Evolutionary conservation across 768 basidiomycete species (phyloP).

Genomic region (Mycena albidolilacea): DNA sequence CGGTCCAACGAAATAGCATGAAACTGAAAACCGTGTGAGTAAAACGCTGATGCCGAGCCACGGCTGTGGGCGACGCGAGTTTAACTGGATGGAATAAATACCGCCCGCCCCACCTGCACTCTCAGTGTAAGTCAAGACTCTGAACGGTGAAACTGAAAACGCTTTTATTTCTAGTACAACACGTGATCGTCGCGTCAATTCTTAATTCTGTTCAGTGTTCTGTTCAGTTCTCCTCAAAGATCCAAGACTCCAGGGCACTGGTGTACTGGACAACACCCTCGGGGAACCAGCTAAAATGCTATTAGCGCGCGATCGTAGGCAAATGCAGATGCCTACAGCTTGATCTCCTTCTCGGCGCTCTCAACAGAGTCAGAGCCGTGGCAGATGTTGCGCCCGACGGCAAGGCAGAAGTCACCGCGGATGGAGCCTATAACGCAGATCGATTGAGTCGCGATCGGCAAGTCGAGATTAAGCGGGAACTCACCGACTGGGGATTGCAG

Average conservation of each 20-base stretch:
- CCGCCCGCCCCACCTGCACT: background rate
- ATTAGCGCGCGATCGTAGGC: slow-evolving; percentile 26
- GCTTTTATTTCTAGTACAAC: slow-evolving; percentile 36
- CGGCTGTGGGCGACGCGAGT: background rate
- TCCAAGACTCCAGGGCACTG: slow-evolving; percentile 75
- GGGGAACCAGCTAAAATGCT: slow-evolving; percentile 85
- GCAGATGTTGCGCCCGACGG: slow-evolving; percentile 95
- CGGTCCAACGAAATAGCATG: slow-evolving; percentile 27
- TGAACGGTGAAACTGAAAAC: background rate
- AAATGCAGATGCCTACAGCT: slow-evolving; percentile 70
- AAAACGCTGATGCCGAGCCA: slow-evolving; percentile 15
- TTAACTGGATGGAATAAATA: background rate
- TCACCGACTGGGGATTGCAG: slow-evolving; percentile 88
- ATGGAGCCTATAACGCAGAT: slow-evolving; percentile 77
- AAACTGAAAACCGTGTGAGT: slow-evolving; percentile 34
- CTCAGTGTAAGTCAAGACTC: background rate
- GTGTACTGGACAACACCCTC: slow-evolving; percentile 85
- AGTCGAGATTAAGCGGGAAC: slow-evolving; percentile 42
- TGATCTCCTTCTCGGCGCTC: slow-evolving; percentile 94
- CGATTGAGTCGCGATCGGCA: slow-evolving; percentile 30
- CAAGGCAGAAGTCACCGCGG: slow-evolving; percentile 95
- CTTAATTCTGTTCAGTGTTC: background rate
- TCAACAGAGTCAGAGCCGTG: slow-evolving; percentile 93
- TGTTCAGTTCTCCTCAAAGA: slow-evolving; percentile 76
- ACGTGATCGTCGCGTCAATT: slow-evolving; percentile 25